Conservation (phyloP, 2,329 filamentous ascomycete species). For the Exophiala mesophila region DNA sequence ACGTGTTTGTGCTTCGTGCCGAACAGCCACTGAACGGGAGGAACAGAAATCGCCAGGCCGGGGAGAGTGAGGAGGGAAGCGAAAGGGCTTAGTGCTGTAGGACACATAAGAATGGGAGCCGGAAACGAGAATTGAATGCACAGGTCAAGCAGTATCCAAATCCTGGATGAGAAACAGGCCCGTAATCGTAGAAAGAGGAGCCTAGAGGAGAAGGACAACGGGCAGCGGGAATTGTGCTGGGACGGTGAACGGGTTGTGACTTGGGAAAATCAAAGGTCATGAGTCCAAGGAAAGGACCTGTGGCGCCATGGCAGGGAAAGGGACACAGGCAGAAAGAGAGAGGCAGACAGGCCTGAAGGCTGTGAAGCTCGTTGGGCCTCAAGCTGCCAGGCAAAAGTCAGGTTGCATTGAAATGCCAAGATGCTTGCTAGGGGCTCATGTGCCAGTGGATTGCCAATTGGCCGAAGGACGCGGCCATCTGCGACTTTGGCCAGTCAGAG, state of each 20-base stretch:
- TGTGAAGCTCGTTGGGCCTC: too few species aligned
- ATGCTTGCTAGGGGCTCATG: too few species aligned
- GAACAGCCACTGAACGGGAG: constrained; percentile 12
- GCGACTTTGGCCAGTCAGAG: too few species aligned
- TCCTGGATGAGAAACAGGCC: background rate
- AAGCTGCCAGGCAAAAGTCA: too few species aligned
- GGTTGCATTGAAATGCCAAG: too few species aligned
- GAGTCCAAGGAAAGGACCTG: constrained; percentile 4
- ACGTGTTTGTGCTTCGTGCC: constrained; percentile 16
- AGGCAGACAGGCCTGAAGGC: background rate
- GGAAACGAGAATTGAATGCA: background rate
- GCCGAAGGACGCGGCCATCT: too few species aligned
- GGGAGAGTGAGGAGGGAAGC: constrained; percentile 6
- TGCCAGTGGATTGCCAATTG: too few species aligned
- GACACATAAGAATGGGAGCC: background rate
- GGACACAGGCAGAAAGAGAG: background rate
- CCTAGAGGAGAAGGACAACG: background rate
- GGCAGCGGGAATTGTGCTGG: too few species aligned
- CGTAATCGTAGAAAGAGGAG: background rate
- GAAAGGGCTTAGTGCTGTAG: background rate
- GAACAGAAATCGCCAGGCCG: constrained; percentile 10
- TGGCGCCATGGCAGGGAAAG: constrained; percentile 6
- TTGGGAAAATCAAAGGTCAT: background rate
- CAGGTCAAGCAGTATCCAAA: background rate
- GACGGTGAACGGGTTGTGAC: constrained; percentile 4